phyloP scores from a whole-genome alignment of 2,329 filamentous ascomycete genomes.

The Raffaelea arxii region DNA sequence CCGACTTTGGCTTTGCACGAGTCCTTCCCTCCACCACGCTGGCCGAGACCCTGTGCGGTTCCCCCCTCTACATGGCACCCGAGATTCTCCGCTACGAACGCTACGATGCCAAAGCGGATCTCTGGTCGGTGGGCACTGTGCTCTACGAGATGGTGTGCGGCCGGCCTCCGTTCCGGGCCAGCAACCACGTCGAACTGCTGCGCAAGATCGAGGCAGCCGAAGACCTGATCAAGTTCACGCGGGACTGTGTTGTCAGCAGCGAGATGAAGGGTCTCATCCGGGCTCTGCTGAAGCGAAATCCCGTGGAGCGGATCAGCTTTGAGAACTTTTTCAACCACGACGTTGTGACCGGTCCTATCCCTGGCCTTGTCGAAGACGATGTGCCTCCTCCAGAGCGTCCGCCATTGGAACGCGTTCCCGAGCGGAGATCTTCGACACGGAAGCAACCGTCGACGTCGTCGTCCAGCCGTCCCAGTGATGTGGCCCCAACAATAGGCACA shows the following conservation, averaged over 20 bases:
- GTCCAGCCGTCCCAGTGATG: no score
- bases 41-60: slow-evolving; percentile 92
- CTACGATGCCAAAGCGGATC: slow-evolving; percentile 91
- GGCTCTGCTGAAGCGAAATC: slow-evolving; percentile 71
- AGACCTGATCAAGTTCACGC: slow-evolving; percentile 75
- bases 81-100: slow-evolving; percentile 96
- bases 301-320: slow-evolving; percentile 77
- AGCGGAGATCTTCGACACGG: no score
- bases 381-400: slow-evolving; percentile 28
- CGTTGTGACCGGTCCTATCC: slow-evolving; percentile 66
- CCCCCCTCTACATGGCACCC: slow-evolving; percentile 95
- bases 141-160: slow-evolving; percentile 92
- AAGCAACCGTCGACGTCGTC: no score
- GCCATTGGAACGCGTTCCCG: slow-evolving; percentile 10
- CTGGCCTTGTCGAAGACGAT: slow-evolving; percentile 73
- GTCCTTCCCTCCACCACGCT: slow-evolving; percentile 83
- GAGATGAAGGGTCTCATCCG: slow-evolving; percentile 77
- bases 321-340: slow-evolving; percentile 72
- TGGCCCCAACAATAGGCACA: not conserved
- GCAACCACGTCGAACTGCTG: slow-evolving; percentile 89
- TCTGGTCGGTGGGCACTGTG: slow-evolving; percentile 97
- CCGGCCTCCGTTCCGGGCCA: slow-evolving; percentile 80
- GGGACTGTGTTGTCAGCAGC: slow-evolving; percentile 59
- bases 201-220: slow-evolving; percentile 84
- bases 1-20: slow-evolving; percentile 96